A percentile compares a stretch with the other conserved stretches of the same genome.
Conservation (phyloP, 768 basidiomycete genomes). For the Hypsizygus marmoreus region DNA sequence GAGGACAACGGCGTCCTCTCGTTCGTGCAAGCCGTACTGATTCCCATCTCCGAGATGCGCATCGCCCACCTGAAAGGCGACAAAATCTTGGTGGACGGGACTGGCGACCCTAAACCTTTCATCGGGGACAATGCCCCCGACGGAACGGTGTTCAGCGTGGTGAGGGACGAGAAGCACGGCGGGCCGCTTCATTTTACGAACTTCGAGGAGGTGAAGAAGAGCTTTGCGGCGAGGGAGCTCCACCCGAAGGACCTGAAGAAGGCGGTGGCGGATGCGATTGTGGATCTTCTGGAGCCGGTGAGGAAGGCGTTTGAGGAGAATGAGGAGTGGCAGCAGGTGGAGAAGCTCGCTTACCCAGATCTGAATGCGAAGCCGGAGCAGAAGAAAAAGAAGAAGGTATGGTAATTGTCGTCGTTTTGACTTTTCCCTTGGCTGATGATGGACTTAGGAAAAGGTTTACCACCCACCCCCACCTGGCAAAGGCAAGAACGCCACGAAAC, state of each 20-base stretch:
- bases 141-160: slow-evolving; percentile 80
- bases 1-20: slow-evolving; percentile 87
- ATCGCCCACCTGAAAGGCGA: slow-evolving; percentile 57
- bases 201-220: slow-evolving; percentile 67
- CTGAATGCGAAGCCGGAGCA: slow-evolving; percentile 61
- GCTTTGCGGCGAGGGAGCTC: slow-evolving; percentile 74
- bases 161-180: slow-evolving; percentile 78
- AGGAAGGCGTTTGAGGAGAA: slow-evolving; percentile 73
- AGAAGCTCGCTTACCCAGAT: slow-evolving; percentile 83
- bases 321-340: slow-evolving; percentile 79
- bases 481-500: slow-evolving; percentile 54
- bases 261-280: slow-evolving; percentile 73
- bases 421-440: not conserved
- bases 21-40: slow-evolving; percentile 84
- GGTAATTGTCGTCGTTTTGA: not conserved
- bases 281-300: slow-evolving; percentile 77
- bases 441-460: slow-evolving; percentile 72
- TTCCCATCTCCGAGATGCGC: slow-evolving; percentile 81
- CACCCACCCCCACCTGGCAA: slow-evolving; percentile 83
- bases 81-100: slow-evolving; percentile 46
- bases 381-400: slow-evolving; percentile 67
- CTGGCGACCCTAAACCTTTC: slow-evolving; percentile 64
- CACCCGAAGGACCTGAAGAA: slow-evolving; percentile 92
- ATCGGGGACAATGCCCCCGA: slow-evolving; percentile 68
- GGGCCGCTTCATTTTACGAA: slow-evolving; percentile 74